Percentiles rank a stretch among this genome's conserved stretches.
Conservation (phyloP, 345 rosid species). For the Camelina laxa region DNA sequence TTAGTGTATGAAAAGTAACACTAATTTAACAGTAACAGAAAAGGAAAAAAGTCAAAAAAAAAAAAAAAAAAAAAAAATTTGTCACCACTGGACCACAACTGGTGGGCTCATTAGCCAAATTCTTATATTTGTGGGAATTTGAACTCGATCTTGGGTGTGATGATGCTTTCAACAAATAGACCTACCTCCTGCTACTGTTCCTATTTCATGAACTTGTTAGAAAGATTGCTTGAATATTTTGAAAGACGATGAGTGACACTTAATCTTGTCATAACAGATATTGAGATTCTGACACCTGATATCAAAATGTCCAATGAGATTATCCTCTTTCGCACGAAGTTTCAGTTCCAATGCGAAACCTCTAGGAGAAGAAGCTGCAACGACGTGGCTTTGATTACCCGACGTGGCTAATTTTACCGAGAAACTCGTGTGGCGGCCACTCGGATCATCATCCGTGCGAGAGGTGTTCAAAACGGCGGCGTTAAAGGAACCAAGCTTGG, state of each 20-base stretch:
- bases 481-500: slow-evolving; percentile 2
- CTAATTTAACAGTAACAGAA: too few species aligned
- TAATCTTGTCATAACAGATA: not conserved
- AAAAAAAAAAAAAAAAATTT: too few species aligned
- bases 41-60: too few species aligned
- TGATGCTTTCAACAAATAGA: too few species aligned
- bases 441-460: not conserved
- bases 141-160: too few species aligned
- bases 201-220: too few species aligned
- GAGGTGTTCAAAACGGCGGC: slow-evolving; percentile 17
- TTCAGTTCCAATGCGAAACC: slow-evolving; percentile 10
- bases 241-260: not conserved
- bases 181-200: too few species aligned
- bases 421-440: slow-evolving; percentile 11
- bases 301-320: not conserved
- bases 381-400: not conserved
- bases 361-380: not conserved
- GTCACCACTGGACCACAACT: too few species aligned
- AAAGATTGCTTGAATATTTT: too few species aligned
- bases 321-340: not conserved
- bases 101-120: too few species aligned
- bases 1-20: too few species aligned
- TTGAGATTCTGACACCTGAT: slow-evolving; percentile 15
- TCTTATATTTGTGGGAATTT: too few species aligned
- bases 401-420: slow-evolving; percentile 23